phyloP scores from a whole-genome alignment of 805 yeast species.

The Jamesozyma jinghongensis region DNA sequence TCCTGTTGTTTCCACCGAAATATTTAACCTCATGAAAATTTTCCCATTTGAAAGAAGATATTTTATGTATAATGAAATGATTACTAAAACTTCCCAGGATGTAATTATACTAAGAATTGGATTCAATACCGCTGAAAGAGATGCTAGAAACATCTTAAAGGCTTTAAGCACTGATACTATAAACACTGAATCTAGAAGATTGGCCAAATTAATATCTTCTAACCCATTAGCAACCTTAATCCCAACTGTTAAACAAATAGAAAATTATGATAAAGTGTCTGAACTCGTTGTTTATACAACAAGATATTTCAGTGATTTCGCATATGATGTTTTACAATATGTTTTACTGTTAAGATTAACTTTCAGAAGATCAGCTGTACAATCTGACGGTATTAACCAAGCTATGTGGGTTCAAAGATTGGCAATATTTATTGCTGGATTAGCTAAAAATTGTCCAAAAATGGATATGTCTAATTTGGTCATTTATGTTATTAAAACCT shows the following conservation, averaged over 20 bases:
- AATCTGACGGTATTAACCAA: slow-evolving; percentile 71
- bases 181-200: slow-evolving; percentile 56
- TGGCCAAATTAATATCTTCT: slow-evolving; percentile 61
- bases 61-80: slow-evolving; percentile 73
- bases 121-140: slow-evolving; percentile 60
- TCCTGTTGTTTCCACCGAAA: slow-evolving; percentile 50
- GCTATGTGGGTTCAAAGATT: slow-evolving; percentile 81
- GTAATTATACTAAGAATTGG: slow-evolving; percentile 48
- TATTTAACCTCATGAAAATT: slow-evolving; percentile 43
- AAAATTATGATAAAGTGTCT: slow-evolving; percentile 82
- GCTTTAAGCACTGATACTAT: slow-evolving; percentile 76
- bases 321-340: slow-evolving; percentile 78
- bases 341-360: slow-evolving; percentile 65
- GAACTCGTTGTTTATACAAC: slow-evolving; percentile 73
- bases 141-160: slow-evolving; percentile 69
- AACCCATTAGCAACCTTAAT: slow-evolving; percentile 74
- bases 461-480: slow-evolving; percentile 60
- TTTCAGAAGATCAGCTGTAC: slow-evolving; percentile 55
- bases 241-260: slow-evolving; percentile 70
- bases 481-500: slow-evolving; percentile 48
- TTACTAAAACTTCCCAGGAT: slow-evolving; percentile 47
- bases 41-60: slow-evolving; percentile 59
- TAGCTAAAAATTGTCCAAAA: slow-evolving; percentile 43
- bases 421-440: slow-evolving; percentile 66
- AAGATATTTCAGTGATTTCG: slow-evolving; percentile 59